These are phyloP conservation scores for Phoma sp. DNA, from an alignment of 2,329 filamentous ascomycete genomes.

Conservation along the genomic window DNA sequence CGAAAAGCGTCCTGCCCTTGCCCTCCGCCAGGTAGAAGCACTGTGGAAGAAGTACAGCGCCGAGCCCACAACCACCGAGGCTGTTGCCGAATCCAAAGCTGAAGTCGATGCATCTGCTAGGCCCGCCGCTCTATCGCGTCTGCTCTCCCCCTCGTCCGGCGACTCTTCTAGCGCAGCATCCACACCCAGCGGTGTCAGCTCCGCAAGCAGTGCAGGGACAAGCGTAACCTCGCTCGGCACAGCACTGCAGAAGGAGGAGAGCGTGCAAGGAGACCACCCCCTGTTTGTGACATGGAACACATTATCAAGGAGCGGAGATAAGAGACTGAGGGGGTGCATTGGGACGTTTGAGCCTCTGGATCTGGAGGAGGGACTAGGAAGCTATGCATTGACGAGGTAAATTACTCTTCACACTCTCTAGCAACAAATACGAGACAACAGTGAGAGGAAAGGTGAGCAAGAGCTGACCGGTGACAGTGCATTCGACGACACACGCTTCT, in stretches of 20 bases:
- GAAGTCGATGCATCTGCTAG: slow-evolving; percentile 24
- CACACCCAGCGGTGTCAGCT: slow-evolving; percentile 51
- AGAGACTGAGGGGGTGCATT: slow-evolving; percentile 88
- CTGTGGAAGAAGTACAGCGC: slow-evolving; percentile 66
- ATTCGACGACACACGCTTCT: slow-evolving; percentile 68
- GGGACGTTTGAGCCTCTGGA: slow-evolving; percentile 86
- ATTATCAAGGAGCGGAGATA: slow-evolving; percentile 63
- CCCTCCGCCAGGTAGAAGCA: slow-evolving; percentile 71
- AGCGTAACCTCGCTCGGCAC: slow-evolving; percentile 43
- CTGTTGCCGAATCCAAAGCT: slow-evolving; percentile 36
- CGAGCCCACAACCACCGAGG: slow-evolving; percentile 23
- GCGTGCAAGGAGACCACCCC: slow-evolving; percentile 59
- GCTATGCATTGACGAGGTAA: slow-evolving; percentile 82
- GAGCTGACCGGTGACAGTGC: slow-evolving; percentile 52
- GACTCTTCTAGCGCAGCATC: slow-evolving; percentile 57
- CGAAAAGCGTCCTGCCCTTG: slow-evolving; percentile 70
- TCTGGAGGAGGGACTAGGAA: slow-evolving; percentile 73
- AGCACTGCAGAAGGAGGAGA: slow-evolving; percentile 36
- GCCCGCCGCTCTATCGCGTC: slow-evolving; percentile 54
- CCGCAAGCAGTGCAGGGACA: slow-evolving; percentile 53
- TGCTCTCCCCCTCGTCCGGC: slow-evolving; percentile 51
- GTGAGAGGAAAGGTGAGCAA: not conserved
- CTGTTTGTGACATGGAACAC: slow-evolving; percentile 97
- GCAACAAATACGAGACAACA: not conserved
- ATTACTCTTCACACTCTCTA: not conserved